These are phyloP conservation scores for Fusarium nanum DNA, from an alignment of 2,329 filamentous ascomycete genomes.

Conservation along the genomic window DNA sequence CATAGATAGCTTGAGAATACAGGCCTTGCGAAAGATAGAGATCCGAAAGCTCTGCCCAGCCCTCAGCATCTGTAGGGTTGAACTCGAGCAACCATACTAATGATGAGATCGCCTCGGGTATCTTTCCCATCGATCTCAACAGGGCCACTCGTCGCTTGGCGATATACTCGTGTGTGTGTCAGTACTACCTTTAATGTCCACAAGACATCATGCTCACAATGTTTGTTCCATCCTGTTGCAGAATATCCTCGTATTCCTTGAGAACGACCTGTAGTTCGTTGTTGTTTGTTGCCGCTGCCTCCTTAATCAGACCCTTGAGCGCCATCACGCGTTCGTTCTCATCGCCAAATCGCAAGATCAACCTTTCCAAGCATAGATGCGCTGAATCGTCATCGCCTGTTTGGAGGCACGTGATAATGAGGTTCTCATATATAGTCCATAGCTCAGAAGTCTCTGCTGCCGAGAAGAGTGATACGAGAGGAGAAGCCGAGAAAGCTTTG, in stretches of 20 bases:
- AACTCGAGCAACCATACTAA: constrained; percentile 82
- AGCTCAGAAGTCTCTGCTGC: constrained; percentile 78
- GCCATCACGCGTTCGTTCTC: constrained; percentile 89
- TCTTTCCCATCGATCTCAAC: constrained; percentile 77
- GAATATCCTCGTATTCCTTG: constrained; percentile 79
- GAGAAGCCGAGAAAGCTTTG: constrained; percentile 66
- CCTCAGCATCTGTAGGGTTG: constrained; percentile 89
- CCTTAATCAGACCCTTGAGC: constrained; percentile 83
- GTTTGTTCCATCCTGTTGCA: constrained; percentile 80
- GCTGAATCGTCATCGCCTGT: constrained; percentile 86
- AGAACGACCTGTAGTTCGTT: constrained; percentile 76
- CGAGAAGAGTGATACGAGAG: constrained; percentile 64
- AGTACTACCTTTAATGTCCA: constrained; percentile 25
- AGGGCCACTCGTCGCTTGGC: constrained; percentile 86
- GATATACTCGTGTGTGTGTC: constrained; percentile 70
- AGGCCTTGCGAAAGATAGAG: constrained; percentile 84
- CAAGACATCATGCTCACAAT: constrained; percentile 66
- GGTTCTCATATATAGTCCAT: constrained; percentile 88
- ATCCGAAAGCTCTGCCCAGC: constrained; percentile 92
- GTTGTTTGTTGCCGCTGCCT: constrained; percentile 78
- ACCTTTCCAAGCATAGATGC: constrained; percentile 76
- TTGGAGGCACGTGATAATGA: constrained; percentile 84
- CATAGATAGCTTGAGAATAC: constrained; percentile 85
- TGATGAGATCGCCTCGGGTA: constrained; percentile 77
- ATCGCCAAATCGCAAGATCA: constrained; percentile 83